These are phyloP conservation scores for Sclerotinia glacialis DNA, from an alignment of 2,329 filamentous ascomycete species.

Conservation along the genomic window DNA sequence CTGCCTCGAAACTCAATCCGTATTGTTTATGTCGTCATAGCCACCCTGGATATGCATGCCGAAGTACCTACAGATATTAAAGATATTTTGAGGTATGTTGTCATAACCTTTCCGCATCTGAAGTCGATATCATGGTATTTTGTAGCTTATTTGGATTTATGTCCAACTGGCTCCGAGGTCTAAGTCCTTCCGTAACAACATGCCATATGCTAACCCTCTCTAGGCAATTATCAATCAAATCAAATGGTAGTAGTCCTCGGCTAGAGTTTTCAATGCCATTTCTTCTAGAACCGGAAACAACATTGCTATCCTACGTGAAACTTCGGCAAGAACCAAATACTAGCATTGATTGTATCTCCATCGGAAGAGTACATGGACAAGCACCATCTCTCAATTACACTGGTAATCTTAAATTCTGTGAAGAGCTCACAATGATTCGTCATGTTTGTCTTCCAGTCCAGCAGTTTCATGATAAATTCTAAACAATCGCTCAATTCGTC, in stretches of 20 bases:
- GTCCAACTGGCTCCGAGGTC: no score
- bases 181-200: accelerated
- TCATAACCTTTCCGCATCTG: not conserved
- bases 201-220: not conserved
- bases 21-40: not conserved
- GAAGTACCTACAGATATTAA: no score
- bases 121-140: not conserved
- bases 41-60: no score
- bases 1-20: no score
- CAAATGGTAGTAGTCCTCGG: not conserved
- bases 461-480: not conserved
- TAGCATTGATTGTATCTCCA: not conserved
- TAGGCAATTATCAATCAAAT: not conserved
- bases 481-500: no score
- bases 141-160: not conserved
- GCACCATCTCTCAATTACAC: no score
- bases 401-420: not conserved
- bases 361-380: no score
- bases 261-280: not conserved
- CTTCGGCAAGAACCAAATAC: not conserved
- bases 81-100: not conserved
- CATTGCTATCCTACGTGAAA: not conserved
- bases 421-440: not conserved
- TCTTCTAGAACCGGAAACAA: not conserved
- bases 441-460: not conserved